These are phyloP conservation scores for Globomyces sp. DNA, from an alignment of 371 early-diverging fungal genomes.

Conservation along the genomic window DNA sequence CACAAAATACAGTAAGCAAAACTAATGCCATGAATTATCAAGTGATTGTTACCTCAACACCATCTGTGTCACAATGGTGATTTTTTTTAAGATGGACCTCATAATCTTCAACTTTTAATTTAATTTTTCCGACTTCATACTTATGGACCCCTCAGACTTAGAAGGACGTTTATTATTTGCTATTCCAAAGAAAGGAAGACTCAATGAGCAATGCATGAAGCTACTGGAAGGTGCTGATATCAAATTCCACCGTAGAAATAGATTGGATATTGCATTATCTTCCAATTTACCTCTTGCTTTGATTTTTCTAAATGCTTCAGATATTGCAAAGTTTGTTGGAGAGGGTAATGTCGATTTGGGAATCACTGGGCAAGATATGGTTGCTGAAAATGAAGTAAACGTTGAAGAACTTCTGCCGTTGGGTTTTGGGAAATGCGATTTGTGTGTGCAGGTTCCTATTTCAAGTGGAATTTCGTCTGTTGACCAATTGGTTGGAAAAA, in stretches of 20 bases:
- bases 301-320: slow-evolving; percentile 91
- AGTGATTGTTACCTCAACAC: too few relatives aligned
- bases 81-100: too few relatives aligned
- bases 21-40: too few relatives aligned
- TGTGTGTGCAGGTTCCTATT: slow-evolving; percentile 75
- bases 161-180: slow-evolving; percentile 78
- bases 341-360: slow-evolving; percentile 95
- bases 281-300: slow-evolving; percentile 90
- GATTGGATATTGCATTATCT: slow-evolving; percentile 94
- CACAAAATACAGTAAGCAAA: too few relatives aligned
- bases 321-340: slow-evolving; percentile 92
- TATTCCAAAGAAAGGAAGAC: slow-evolving; percentile 97
- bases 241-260: slow-evolving; percentile 86
- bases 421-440: slow-evolving; percentile 89
- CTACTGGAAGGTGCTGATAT: slow-evolving; percentile 88
- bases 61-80: too few relatives aligned
- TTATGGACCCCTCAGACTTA: slow-evolving; percentile 29
- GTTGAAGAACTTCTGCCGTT: slow-evolving; percentile 72
- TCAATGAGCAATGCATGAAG: slow-evolving; percentile 81
- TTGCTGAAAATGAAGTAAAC: slow-evolving; percentile 72
- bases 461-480: slow-evolving; percentile 36
- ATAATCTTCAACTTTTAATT: too few relatives aligned
- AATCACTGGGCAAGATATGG: slow-evolving; percentile 92
- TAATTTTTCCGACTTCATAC: too few relatives aligned
- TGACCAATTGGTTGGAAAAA: slow-evolving; percentile 81